Evolutionary conservation across 345 rosid species (phyloP).

Genomic region (Salix dunnii): DNA sequence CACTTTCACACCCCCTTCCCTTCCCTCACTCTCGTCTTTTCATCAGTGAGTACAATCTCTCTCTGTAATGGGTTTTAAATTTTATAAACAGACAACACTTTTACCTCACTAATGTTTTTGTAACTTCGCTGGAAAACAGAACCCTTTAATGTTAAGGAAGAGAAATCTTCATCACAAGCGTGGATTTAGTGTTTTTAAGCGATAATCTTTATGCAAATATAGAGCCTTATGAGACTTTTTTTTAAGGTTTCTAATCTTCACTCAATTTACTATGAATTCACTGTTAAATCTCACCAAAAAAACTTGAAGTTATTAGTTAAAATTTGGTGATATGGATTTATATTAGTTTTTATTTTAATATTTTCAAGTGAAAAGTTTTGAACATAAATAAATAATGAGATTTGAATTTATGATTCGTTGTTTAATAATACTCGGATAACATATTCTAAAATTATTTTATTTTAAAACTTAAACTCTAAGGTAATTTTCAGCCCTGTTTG

Average conservation of each 20-base stretch:
- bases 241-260: slow-evolving; percentile 82
- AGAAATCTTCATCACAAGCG: slow-evolving; percentile 29
- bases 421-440: too few relatives aligned
- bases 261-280: slow-evolving; percentile 57
- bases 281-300: too few relatives aligned
- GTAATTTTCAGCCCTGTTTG: too few relatives aligned
- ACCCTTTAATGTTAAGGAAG: slow-evolving; percentile 11
- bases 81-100: not conserved
- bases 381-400: too few relatives aligned
- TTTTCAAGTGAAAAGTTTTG: too few relatives aligned
- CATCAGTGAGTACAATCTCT: slow-evolving; percentile 11
- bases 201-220: slow-evolving; percentile 52
- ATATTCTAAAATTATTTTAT: too few relatives aligned
- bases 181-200: slow-evolving; percentile 35
- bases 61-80: not conserved
- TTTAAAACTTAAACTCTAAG: too few relatives aligned
- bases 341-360: too few relatives aligned
- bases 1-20: not conserved
- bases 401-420: too few relatives aligned
- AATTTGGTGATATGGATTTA: too few relatives aligned
- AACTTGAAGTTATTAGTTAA: too few relatives aligned
- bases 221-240: slow-evolving; percentile 57
- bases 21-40: not conserved
- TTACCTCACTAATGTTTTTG: not conserved
- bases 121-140: slow-evolving; percentile 31